Evolutionary conservation across 2,329 filamentous ascomycete genomes (phyloP), one percentile per base, ranked within the genome.

Genomic region (Corynespora cassiicola): DNA sequence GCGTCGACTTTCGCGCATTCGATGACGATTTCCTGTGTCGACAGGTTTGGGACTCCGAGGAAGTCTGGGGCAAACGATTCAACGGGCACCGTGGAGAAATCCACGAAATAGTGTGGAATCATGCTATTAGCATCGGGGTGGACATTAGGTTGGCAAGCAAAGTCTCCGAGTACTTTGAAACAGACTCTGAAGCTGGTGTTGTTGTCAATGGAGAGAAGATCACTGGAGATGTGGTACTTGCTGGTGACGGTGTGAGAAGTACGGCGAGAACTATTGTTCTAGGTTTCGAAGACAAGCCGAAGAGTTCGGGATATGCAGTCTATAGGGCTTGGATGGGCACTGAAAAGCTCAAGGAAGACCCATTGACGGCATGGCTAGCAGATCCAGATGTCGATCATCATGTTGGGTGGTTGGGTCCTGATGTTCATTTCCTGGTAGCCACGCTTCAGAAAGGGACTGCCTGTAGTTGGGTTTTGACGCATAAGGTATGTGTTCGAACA

Each of bases 21-120:
- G 77, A 80, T 36, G 79, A 79, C 22, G 79, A 82, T 50, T 72
- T 82, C 8, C 72, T 83, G n/a, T 73, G 76, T 33, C 78, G 79
- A 28, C 81, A 84, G 42, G 40, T 40, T 1, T 71, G 68, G 69
- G 62, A 54, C 9, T 58, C 66, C 14, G 54, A 55, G 17, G 41
- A 31, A 3, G 31, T 39, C 10, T 57, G 45, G 42, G 75, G 77
- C 8, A 79, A 79, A 6, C 72, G 77, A 10, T 77, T 82, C 50
- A 82, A 82, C 39, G 80, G 80, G 0, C 80, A 84, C 50, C 65
- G 80, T 17, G 80, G 79, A 9, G 80, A 83, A 61, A 70, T 83
- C 34, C 80, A 84, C 47, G 66, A 75, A 27, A 71, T 82, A 2
- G 71, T 82, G 5, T 81, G 80, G 47, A 73, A 79, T 24, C 75